Evolutionary conservation across 257 asterid genomes (phyloP), one percentile per base, ranked within the genome.

Genomic region (Solanum dulcamara): DNA sequence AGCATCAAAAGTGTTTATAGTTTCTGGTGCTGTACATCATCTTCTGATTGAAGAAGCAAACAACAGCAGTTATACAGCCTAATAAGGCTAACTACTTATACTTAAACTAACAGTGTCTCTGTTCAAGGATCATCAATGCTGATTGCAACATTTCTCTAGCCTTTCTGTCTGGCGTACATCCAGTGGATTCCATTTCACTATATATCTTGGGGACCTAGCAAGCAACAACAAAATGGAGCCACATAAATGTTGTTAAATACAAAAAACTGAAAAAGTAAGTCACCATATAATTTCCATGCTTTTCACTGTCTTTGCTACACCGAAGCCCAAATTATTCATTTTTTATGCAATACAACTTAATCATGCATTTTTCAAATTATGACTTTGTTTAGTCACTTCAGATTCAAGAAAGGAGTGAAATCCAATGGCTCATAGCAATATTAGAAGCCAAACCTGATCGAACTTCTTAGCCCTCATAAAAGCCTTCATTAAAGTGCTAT

Each of bases 401-500:
- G 22, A 72, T 12, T 37, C 81, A 72, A 38, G 6, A 72, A 72
- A 72, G 40, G 81, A 12, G 55, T 28, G 81, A 53, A 71, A n/a
- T 30, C 57, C 48, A 77, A 59, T 57, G 59, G 80, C 72, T 32
- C 70, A 32, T 59, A 53, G 68, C 60, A 59, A 82, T 60, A 50
- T 53, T 38, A 48, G 85, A 62, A 42, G 82, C 32, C 18, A 82
- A 55, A 96, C 99, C 99, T 93, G 94, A 85, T 93, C 95, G 40
- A 90, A 94, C 90, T 93, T 94, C 93, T 91, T 93, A 85, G 98
- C 97, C 95, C 99, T 90, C 74, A 90, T 40, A 90, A 92, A 94
- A 38, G 99, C 98, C 95, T 96, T 96, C 99, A 96, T 96, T 35
- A 94, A 92, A 11, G 99, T 92, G 86, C 94, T 92, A 86, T 91